These are phyloP conservation scores for Neofusicoccum parvum DNA, from an alignment of 2,329 filamentous ascomycete genomes.

Conservation along the genomic window DNA sequence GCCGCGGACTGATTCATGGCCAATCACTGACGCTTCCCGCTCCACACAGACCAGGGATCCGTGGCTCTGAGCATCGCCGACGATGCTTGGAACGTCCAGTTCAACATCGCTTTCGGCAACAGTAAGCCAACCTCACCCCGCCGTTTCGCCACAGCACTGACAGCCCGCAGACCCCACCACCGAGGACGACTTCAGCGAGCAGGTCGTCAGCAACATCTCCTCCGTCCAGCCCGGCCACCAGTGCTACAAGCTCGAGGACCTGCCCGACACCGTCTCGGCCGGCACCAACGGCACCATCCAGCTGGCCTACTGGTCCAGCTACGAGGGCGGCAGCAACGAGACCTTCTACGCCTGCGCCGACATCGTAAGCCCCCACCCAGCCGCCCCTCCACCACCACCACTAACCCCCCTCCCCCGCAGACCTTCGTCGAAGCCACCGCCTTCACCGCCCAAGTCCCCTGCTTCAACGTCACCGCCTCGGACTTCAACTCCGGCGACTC, in stretches of 20 bases:
- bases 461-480: constrained; percentile 50
- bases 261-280: constrained; percentile 39
- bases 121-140: constrained; percentile 39
- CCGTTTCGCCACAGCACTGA: constrained; percentile 24
- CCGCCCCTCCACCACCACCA: neutral
- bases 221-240: constrained; percentile 48
- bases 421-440: constrained; percentile 44
- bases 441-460: constrained; percentile 47
- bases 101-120: constrained; percentile 57
- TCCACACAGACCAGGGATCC: constrained; percentile 52
- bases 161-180: constrained; percentile 40
- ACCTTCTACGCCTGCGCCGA: constrained; percentile 53
- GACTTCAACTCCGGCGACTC: constrained; percentile 30
- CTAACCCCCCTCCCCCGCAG: neutral
- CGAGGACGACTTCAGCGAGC: constrained; percentile 43
- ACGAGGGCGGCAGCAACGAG: constrained; percentile 42
- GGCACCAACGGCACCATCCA: constrained; percentile 51
- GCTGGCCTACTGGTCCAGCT: constrained; percentile 47
- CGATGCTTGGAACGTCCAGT: constrained; percentile 57
- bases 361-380: constrained; percentile 28
- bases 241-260: constrained; percentile 33
- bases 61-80: constrained; percentile 61
- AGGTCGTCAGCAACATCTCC: constrained; percentile 39
- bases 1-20: too few relatives aligned
- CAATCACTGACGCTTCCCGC: neutral